These are phyloP conservation scores for Poa annua DNA, from an alignment of 176 grass and related monocot genomes.

Conservation along the genomic window DNA sequence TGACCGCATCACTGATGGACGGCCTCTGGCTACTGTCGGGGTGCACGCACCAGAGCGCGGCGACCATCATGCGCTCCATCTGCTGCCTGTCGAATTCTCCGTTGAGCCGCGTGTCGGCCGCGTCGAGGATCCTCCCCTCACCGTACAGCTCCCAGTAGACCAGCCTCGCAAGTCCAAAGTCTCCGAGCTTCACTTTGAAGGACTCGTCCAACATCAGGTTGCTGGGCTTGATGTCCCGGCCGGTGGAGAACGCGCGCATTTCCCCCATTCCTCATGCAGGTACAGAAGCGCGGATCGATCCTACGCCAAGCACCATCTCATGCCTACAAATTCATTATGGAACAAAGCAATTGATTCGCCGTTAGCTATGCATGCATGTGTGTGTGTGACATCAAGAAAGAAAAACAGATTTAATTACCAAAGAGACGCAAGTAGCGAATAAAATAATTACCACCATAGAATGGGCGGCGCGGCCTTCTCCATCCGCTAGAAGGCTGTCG, in stretches of 20 bases:
- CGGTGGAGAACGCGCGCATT: background rate
- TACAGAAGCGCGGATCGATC: background rate
- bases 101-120: background rate
- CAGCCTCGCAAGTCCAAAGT: background rate
- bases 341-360: too few relatives aligned
- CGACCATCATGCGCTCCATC: background rate
- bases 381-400: too few relatives aligned
- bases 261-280: background rate
- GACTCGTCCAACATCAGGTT: background rate
- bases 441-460: too few relatives aligned
- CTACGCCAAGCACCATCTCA: background rate
- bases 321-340: background rate
- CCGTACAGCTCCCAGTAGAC: background rate
- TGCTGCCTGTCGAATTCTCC: background rate
- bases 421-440: too few relatives aligned
- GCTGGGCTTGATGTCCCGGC: background rate
- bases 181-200: background rate
- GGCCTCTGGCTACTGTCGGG: background rate
- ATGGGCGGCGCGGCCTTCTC: too few relatives aligned
- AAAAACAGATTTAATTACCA: too few relatives aligned
- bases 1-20: background rate
- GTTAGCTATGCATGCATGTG: too few relatives aligned
- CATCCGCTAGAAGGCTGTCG: too few relatives aligned
- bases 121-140: background rate
- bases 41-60: background rate